phyloP scores from a whole-genome alignment of 306 rosid genomes.

The Trifolium pratense region DNA sequence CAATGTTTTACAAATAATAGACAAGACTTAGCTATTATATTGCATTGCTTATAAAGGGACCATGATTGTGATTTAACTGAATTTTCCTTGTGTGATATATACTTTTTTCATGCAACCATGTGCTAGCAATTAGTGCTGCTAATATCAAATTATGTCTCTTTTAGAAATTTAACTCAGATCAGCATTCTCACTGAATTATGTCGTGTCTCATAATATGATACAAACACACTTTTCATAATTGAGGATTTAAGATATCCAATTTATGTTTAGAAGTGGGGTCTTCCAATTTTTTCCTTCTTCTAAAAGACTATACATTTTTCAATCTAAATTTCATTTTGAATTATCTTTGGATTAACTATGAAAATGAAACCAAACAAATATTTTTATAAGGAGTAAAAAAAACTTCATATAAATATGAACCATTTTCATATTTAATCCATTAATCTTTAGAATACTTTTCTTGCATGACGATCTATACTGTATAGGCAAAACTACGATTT shows the following conservation, averaged over 20 bases:
- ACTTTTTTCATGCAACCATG: conserved; percentile 73
- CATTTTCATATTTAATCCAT: too few relatives aligned
- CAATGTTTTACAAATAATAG: conserved; percentile 43
- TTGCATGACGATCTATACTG: too few relatives aligned
- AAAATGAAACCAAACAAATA: too few relatives aligned
- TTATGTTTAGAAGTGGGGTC: conserved; percentile 40
- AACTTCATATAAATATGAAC: too few relatives aligned
- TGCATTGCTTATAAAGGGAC: conserved; percentile 49
- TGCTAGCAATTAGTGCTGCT: conserved; percentile 59
- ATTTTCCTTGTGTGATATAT: conserved; percentile 35
- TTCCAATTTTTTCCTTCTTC: not conserved
- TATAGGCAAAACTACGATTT: too few relatives aligned
- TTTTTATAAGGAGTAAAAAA: too few relatives aligned
- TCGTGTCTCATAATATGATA: conserved; percentile 1
- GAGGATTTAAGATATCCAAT: not conserved
- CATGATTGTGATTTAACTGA: conserved; percentile 40
- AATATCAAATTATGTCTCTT: conserved; percentile 46
- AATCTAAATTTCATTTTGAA: not conserved
- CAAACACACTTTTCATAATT: conserved; percentile 27
- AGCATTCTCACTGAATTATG: conserved; percentile 1
- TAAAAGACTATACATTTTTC: not conserved
- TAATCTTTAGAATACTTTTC: not conserved
- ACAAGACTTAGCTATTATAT: conserved; percentile 43
- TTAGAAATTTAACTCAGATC: conserved; percentile 14
- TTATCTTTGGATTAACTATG: too few relatives aligned